These are phyloP conservation scores for Epichloe gansuensis DNA, from an alignment of 2,329 filamentous ascomycete genomes.

Conservation along the genomic window DNA sequence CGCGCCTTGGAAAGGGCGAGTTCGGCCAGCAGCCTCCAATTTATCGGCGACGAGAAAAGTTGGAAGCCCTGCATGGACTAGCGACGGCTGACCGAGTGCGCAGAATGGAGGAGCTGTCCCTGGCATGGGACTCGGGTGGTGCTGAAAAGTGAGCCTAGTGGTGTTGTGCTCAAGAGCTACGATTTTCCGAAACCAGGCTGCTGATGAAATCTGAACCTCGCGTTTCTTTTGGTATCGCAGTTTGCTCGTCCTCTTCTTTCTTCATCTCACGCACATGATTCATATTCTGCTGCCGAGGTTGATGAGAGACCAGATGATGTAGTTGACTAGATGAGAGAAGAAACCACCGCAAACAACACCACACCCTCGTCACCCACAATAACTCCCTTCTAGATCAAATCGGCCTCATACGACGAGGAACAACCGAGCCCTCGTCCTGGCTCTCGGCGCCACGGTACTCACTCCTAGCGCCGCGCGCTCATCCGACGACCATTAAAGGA, in stretches of 20 bases:
- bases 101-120: constrained; percentile 4
- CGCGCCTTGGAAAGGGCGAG: not conserved
- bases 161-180: not conserved
- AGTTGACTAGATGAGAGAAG: not conserved
- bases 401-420: too few relatives aligned
- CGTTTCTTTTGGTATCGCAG: not conserved
- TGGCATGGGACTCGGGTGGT: too few relatives aligned
- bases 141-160: not conserved
- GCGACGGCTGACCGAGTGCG: constrained; percentile 15
- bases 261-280: not conserved
- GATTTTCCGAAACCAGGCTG: not conserved
- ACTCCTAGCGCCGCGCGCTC: too few relatives aligned
- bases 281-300: not conserved
- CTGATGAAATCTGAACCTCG: not conserved
- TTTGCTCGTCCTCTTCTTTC: not conserved
- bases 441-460: too few relatives aligned
- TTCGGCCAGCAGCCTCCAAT: too few relatives aligned
- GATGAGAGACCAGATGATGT: not conserved
- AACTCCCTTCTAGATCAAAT: too few relatives aligned
- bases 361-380: too few relatives aligned
- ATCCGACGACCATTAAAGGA: too few relatives aligned
- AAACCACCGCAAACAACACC: not conserved
- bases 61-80: not conserved
- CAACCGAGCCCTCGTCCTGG: too few relatives aligned
- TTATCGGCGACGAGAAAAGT: too few relatives aligned